These are phyloP conservation scores for Cryptomeria japonica DNA, from an alignment of 75 land plant genomes.

Conservation along the genomic window DNA sequence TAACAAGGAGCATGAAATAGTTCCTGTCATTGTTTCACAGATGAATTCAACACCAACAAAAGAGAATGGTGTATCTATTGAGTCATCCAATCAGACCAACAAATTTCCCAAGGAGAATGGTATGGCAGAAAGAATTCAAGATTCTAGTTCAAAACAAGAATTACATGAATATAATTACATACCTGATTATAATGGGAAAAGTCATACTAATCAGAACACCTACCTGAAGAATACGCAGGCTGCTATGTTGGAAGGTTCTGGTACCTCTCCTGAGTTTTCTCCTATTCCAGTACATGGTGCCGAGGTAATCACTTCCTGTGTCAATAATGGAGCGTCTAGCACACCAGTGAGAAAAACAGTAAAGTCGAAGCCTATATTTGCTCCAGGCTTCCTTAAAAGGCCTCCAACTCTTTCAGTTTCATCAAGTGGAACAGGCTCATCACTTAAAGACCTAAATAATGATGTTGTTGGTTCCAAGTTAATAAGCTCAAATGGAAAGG, in stretches of 20 bases:
- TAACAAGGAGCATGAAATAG: background rate
- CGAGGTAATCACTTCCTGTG: background rate
- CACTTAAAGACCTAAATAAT: background rate
- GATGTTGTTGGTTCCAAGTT: background rate
- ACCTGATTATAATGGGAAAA: background rate
- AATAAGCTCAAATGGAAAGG: background rate
- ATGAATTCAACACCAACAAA: background rate
- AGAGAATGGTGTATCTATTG: background rate
- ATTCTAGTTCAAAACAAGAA: background rate
- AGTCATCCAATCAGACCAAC: background rate
- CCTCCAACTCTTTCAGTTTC: conserved; percentile 4
- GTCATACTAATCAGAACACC: background rate
- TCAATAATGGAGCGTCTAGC: background rate
- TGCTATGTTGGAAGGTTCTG: background rate
- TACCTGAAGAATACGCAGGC: background rate
- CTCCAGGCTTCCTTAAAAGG: conserved; percentile 41
- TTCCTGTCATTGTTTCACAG: background rate
- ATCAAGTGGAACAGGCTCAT: background rate
- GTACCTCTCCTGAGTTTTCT: background rate
- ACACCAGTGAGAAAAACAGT: background rate
- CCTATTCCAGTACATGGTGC: background rate
- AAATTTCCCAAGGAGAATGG: background rate
- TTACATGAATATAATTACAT: background rate
- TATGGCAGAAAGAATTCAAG: background rate
- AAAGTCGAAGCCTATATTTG: conserved; percentile 24